Conservation (phyloP, 306 rosid species). For the Geum urbanum region DNA sequence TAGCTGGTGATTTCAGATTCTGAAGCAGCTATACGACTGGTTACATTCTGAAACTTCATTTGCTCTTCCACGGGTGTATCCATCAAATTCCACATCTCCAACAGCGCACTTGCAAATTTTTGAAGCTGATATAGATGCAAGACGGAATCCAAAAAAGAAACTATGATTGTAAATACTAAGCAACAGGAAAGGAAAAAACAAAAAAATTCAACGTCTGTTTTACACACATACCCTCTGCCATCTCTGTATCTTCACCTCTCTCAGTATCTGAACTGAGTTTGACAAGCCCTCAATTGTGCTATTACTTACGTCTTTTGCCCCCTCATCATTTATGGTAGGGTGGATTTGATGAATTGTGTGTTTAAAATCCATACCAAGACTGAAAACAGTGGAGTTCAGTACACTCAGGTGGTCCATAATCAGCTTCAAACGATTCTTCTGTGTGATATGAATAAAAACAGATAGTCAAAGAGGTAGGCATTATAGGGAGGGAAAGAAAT, state of each 20-base stretch:
- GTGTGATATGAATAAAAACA: conserved; percentile 13
- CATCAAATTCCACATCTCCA: conserved; percentile 80
- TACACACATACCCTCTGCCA: conserved; percentile 40
- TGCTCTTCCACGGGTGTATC: conserved; percentile 64
- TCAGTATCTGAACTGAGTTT: conserved; percentile 40
- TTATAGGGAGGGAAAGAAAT: neutral
- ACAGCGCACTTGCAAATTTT: conserved; percentile 41
- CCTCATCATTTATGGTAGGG: conserved; percentile 38
- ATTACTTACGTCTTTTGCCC: conserved; percentile 38
- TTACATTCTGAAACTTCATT: conserved; percentile 47
- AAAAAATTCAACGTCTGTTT: conserved; percentile 3
- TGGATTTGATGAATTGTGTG: conserved; percentile 30
- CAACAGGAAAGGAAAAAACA: neutral
- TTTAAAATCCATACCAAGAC: conserved; percentile 48
- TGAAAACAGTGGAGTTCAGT: conserved; percentile 31
- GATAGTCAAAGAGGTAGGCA: neutral
- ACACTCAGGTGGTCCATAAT: conserved; percentile 36
- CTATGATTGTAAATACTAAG: neutral
- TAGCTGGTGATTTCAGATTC: conserved; percentile 51
- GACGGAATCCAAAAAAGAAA: neutral
- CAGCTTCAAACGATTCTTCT: conserved; percentile 51
- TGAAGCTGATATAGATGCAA: conserved; percentile 46
- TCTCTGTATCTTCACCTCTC: conserved; percentile 56
- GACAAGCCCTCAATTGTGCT: conserved; percentile 40
- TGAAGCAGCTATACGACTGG: conserved; percentile 55